Base-by-base conservation (phyloP, 768 basidiomycete genomes). In the Boletus sp. region DNA sequence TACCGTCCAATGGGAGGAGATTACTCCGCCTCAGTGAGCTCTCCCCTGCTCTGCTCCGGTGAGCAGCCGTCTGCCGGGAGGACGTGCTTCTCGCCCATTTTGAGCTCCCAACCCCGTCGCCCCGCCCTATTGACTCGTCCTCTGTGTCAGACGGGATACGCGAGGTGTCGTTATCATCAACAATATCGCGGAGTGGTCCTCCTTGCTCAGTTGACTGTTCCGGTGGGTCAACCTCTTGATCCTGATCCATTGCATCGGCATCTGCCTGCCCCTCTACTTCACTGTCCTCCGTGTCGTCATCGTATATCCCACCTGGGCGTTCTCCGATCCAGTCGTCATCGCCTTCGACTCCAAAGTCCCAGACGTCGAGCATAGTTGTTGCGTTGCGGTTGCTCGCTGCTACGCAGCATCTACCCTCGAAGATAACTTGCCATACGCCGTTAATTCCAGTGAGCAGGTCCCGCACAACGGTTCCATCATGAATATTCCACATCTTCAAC, bases 351-450 rank as follows among this genome's bases (percentile, higher is more conserved):
- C 89, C 92, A 69, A 93, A 94, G 77, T 94, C 90, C 91, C 91
- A 94, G 28, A 94, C 92, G 66, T 94, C 92, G 52, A 94, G 76
- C 55, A 90, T 86, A 5, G 92, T 93, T 6, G 82, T 73, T 62
- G 90, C 83, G 58, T 83, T 83, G 55, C 87, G 80, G 63, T 94
- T 92, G 68, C 90, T 92, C 32, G 97, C 97, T 8, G 94, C 94
- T 45, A 99, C 92, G 67, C 94, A 92, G 83, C 93, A 93, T 56
- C 94, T 78, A 0, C 94, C 92, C 71, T 95, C 91, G 71, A 96
- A 97, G 32, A 93, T 87, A 44, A 98, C 93, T 73, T 98, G 96
- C 96, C 96, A 99, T 24, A 99, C 97, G 12, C 93, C 94, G 17
- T 87, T 90, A 60, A 98, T 92, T 10, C 92, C 90, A 1, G 90